Base-by-base conservation (phyloP, 345 rosid species). In the Pugionium dolabratum region DNA sequence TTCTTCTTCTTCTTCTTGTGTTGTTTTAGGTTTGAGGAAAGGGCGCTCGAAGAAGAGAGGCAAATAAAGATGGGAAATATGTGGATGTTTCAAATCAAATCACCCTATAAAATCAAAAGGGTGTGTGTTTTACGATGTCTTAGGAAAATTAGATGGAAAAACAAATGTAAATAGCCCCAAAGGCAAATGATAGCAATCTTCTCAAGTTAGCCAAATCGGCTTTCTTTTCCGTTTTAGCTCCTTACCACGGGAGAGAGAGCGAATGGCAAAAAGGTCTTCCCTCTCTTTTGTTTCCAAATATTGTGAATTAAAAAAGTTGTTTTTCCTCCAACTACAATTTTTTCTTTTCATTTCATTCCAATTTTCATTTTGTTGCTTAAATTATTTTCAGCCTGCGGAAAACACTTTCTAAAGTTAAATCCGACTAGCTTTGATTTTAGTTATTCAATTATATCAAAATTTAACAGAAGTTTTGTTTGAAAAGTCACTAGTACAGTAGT, bases 41-140 rank as follows among this genome's bases (percentile, higher is more conserved):
- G 31, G 63, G 57, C 64, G 30, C 69, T 62, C 75, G 64, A 55
- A 71, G 69, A 71, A 71, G 75, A 63, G 75, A 54, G 64, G 69
- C 48, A 28, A 70, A 68, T 61, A 70, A 70, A 70, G 66, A 54
- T 61, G 18, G 41, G 51, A 39, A 37, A 28, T 52, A 40, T 30
- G 9, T 31, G 35, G 44, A 36, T 48, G 46, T 34, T 25, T 44
- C n/a, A 7, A 47, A 35, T 47, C 52, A 11, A 58, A n/a, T 31
- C 44, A 69, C 55, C 40, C 28, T 60, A 30, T 42, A 9, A 10
- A 18, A 61, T 62, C 7, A 32, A 35, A 54, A 54, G 42, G 49
- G 75, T 30, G 55, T 70, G 47, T 39, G 34, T 45, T 3, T 48
- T 37, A 48, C 8, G 3, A 9, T 35, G 42, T 48, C 2, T 1